phyloP scores from a whole-genome alignment of 2,329 filamentous ascomycete genomes.

The Alternaria triticimaculans region DNA sequence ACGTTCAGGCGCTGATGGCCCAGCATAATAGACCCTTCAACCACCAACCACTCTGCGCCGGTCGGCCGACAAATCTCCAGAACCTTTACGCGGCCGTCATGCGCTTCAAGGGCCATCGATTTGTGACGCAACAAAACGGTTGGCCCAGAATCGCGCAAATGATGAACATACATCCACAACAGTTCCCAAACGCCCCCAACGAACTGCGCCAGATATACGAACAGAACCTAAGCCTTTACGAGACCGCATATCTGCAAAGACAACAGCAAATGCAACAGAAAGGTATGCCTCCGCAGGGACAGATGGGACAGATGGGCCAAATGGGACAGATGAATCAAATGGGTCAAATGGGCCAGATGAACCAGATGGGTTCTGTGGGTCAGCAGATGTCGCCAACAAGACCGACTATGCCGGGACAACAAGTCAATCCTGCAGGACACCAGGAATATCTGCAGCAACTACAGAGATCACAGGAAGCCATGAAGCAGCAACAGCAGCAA shows the following conservation, averaged over 20 bases:
- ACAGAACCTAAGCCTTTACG: conserved; percentile 77
- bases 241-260: conserved; percentile 68
- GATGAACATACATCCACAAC: conserved; percentile 51
- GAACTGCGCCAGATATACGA: conserved; percentile 78
- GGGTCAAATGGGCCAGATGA: conserved; percentile 4
- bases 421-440: conserved; percentile 59
- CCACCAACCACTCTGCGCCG: conserved; percentile 73
- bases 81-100: conserved; percentile 79
- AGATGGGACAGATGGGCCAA: conserved; percentile 24
- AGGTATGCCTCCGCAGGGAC: conserved; percentile 38
- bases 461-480: conserved; percentile 49
- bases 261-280: conserved; percentile 54
- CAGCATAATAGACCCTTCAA: conserved; percentile 77
- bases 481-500: conserved; percentile 44
- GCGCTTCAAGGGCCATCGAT: conserved; percentile 78
- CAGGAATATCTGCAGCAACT: conserved; percentile 54
- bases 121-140: conserved; percentile 70
- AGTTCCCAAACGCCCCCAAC: conserved; percentile 67
- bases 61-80: conserved; percentile 76
- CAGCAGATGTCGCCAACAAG: conserved; percentile 48
- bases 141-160: conserved; percentile 75
- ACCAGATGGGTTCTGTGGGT: conserved; percentile 22
- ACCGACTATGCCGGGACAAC: conserved; percentile 35
- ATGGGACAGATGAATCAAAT: conserved; percentile 3
- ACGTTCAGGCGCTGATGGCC: conserved; percentile 78